Evolutionary conservation across 768 basidiomycete species (phyloP), one percentile per base, ranked within the genome.

Genomic region (Psilocybe subaeruginosa): DNA sequence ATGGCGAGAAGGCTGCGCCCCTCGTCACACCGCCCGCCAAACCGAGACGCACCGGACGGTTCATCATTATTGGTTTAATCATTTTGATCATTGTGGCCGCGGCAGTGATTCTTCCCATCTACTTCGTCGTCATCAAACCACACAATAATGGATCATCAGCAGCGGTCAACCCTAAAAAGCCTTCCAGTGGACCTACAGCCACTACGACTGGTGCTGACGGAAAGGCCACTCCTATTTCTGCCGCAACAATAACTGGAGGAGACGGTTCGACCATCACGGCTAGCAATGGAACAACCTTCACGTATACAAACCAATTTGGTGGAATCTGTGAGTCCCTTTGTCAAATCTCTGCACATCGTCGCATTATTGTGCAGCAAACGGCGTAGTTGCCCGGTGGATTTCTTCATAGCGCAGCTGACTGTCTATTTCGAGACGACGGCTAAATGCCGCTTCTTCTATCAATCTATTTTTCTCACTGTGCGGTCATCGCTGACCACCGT

Each of bases 301-400:
- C 80, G 2, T 96, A 97, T 72, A 79, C 78, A 60, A 96, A 95
- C 73, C 75, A 82, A 17, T 91, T 92, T 70, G 92, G 87, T 35
- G 90, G 90, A 43, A 85, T 82, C 68, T 91, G 89, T 88, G 71
- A 82, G 86, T 62, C 35, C 19, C 17, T 45, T 48, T 58, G 17
- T 51, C 35, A 39, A 33, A n/a, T 50, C 29, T 41, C 53, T 9
- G n/a, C 30, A 33, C 33, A 35, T 47, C 35, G 8, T 23, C 31
- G 29, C 8, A 46, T 33, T 16, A 8, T 43, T 11, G 3, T 43
- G n/a, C 41, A 43, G 14, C 41, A 12, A 16, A 39, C 37, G 37
- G 37, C 37, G 37, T 23, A 1, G 8, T 39, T 39, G 8, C 37
- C 14, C 14, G 37, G 14, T 39, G 37, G 8, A 8, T 2, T 39